Evolutionary conservation across 2,329 filamentous ascomycete genomes (phyloP).

Genomic region (Nigrospora osmanthi): DNA sequence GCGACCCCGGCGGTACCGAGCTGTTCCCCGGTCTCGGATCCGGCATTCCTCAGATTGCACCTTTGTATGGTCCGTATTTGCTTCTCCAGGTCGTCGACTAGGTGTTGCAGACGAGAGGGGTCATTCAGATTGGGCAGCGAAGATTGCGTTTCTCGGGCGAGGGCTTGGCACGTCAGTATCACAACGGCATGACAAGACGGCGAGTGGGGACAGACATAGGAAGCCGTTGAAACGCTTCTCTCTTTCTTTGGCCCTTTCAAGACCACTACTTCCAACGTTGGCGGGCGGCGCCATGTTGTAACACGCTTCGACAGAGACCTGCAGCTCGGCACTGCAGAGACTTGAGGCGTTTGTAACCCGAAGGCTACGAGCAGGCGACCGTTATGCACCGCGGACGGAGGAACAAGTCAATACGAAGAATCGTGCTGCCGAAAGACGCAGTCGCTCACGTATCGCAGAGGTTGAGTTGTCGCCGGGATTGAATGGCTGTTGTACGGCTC

Average conservation of each 20-base stretch:
- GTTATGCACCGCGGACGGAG: too few species aligned
- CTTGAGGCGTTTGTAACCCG: too few species aligned
- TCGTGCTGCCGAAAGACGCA: too few species aligned
- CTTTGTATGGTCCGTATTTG: conserved; percentile 24
- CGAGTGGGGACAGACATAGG: neutral
- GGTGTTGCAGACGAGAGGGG: conserved; percentile 9
- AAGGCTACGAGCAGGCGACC: too few species aligned
- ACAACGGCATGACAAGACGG: neutral
- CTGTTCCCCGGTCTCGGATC: conserved; percentile 26
- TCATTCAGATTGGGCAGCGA: too few species aligned
- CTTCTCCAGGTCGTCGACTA: conserved; percentile 32
- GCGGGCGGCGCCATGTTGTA: conserved; percentile 1
- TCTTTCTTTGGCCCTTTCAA: neutral
- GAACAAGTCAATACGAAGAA: too few species aligned
- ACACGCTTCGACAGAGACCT: neutral
- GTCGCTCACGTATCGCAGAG: too few species aligned
- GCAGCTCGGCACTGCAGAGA: neutral
- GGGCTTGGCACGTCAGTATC: neutral
- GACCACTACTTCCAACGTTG: neutral
- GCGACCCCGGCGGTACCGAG: conserved; percentile 48
- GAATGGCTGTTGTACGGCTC: too few species aligned
- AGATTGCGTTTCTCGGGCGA: too few species aligned
- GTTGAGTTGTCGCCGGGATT: too few species aligned
- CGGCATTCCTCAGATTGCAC: conserved; percentile 22
- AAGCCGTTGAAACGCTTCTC: conserved; percentile 2